A percentile compares a stretch with the other conserved stretches of the same genome.
phyloP scores from a whole-genome alignment of 2,329 filamentous ascomycete species.

The Colletotrichum truncatum region DNA sequence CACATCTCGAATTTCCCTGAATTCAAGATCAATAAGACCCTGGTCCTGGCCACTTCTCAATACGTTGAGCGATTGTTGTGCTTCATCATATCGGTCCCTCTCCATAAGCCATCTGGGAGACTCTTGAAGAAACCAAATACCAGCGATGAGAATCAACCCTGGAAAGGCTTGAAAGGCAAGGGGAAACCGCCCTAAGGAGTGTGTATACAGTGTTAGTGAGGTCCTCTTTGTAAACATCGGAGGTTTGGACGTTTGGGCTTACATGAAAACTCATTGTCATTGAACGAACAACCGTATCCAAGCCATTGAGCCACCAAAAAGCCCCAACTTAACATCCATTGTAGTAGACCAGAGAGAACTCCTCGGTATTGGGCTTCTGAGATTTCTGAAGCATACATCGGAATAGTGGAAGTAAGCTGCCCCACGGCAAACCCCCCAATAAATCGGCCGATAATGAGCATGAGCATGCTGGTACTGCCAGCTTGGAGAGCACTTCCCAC shows the following conservation, averaged over 20 bases:
- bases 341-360: constrained; percentile 48
- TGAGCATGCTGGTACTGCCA: constrained; percentile 42
- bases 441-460: constrained; percentile 58
- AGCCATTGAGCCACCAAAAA: constrained; percentile 47
- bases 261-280: constrained; percentile 38
- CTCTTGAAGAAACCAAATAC: constrained; percentile 38
- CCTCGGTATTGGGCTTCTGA: constrained; percentile 48
- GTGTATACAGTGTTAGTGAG: no score
- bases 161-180: constrained; percentile 39
- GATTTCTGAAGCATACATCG: constrained; percentile 55
- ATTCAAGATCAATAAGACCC: constrained; percentile 47
- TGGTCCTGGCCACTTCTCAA: constrained; percentile 39
- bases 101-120: constrained; percentile 42
- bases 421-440: constrained; percentile 59
- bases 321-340: constrained; percentile 54
- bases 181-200: constrained; percentile 44
- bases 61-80: constrained; percentile 43
- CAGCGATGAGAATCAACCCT: constrained; percentile 34
- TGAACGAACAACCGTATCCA: constrained; percentile 42
- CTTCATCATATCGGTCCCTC: constrained; percentile 44
- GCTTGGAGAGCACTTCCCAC: constrained; percentile 42
- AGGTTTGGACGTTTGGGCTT: no score
- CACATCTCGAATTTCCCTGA: constrained; percentile 48
- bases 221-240: no score
- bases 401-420: constrained; percentile 54